Evolutionary conservation across 129 eudicot species (phyloP).

Genomic region (Flaveria bidentis): DNA sequence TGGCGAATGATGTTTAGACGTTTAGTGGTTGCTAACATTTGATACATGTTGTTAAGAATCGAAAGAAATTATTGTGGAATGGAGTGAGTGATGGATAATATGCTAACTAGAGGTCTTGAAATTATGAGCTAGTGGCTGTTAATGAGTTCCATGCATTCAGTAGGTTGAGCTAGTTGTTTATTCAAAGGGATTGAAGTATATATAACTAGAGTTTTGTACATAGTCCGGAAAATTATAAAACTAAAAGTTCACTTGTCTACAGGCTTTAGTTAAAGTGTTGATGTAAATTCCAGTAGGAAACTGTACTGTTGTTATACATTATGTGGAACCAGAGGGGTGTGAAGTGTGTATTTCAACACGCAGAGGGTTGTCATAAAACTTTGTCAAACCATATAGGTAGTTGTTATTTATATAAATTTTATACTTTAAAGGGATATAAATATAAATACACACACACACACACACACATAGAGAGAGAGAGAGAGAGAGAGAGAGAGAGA

Average conservation of each 20-base stretch:
- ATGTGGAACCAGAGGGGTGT: slow-evolving; percentile 24
- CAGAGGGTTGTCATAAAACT: slow-evolving; percentile 22
- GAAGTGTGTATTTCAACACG: slow-evolving; percentile 17
- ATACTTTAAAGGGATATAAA: background rate
- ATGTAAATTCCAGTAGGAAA: slow-evolving; percentile 2
- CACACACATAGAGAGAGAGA: too few species aligned
- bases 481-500: slow-evolving; percentile 15
- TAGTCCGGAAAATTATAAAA: background rate
- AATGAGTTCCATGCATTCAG: slow-evolving; percentile 1
- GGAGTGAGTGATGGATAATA: background rate
- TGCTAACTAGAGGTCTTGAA: background rate
- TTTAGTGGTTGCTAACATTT: background rate
- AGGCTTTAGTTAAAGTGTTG: slow-evolving; percentile 4
- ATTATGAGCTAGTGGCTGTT: background rate
- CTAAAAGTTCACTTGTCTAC: background rate
- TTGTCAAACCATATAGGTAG: slow-evolving; percentile 17
- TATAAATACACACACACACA: background rate
- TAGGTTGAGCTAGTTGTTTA: background rate
- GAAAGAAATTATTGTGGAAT: background rate
- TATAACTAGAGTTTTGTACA: background rate
- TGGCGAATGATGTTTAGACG: background rate
- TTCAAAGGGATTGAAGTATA: background rate
- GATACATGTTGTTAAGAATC: background rate
- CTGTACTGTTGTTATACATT: background rate
- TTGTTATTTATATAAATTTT: background rate